phyloP scores from a whole-genome alignment of 805 yeast genomes.

The Kregervanrija pseudodelftensis region DNA sequence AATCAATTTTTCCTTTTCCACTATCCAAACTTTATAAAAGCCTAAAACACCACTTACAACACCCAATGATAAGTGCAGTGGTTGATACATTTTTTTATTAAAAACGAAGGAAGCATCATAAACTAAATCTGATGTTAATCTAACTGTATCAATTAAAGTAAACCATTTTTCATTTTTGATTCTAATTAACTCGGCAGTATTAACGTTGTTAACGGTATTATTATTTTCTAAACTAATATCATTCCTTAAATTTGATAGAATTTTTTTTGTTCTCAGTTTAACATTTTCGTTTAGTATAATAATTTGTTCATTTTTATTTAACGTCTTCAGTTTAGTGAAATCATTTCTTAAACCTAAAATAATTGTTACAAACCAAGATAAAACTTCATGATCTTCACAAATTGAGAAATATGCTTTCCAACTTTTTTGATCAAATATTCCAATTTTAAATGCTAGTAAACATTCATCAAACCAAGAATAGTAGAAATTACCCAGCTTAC shows the following conservation, averaged over 20 bases:
- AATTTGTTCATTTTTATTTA: constrained; percentile 43
- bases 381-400: constrained; percentile 44
- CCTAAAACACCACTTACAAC: constrained; percentile 28
- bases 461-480: constrained; percentile 64
- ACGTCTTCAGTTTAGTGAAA: constrained; percentile 33
- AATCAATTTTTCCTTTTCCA: constrained; percentile 15
- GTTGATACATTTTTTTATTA: constrained; percentile 26
- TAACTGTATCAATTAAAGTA: constrained; percentile 31
- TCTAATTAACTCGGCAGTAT: constrained; percentile 23
- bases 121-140: constrained; percentile 38
- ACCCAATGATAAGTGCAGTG: constrained; percentile 25
- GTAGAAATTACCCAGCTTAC: constrained; percentile 49
- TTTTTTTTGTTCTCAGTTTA: constrained; percentile 40
- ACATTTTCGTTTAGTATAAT: constrained; percentile 55
- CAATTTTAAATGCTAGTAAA: constrained; percentile 46
- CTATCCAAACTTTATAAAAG: constrained; percentile 25
- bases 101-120: constrained; percentile 44
- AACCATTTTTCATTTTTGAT: constrained; percentile 25
- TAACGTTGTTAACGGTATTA: constrained; percentile 3
- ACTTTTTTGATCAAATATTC: constrained; percentile 33
- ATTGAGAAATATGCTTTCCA: constrained; percentile 33
- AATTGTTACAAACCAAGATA: constrained; percentile 66
- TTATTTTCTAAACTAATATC: too few species aligned
- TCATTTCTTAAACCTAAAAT: constrained; percentile 49
- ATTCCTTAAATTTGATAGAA: constrained; percentile 13